Conservation (phyloP, 2,329 filamentous ascomycete species). For the Thermothelomyces thermophilus region DNA sequence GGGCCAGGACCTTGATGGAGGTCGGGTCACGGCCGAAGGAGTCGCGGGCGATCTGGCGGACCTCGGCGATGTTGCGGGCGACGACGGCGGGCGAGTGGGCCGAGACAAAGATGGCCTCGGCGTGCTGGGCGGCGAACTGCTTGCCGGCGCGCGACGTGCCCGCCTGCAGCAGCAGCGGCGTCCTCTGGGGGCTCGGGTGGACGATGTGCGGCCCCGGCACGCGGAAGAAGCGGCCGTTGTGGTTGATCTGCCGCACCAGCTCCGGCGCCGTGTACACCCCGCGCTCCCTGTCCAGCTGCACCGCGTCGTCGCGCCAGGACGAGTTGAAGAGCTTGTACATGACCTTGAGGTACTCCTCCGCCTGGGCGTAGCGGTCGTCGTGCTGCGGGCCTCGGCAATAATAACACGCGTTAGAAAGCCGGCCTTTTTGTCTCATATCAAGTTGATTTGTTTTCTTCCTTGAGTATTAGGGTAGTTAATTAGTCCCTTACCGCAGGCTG, state of each 20-base stretch:
- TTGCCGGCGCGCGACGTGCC: neutral
- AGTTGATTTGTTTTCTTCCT: neutral
- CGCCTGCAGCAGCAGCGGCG: neutral
- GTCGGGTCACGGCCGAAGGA: neutral
- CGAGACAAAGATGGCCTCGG: conserved; percentile 4
- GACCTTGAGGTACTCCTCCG: neutral
- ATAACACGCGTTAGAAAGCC: too few species aligned
- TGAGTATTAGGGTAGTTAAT: neutral
- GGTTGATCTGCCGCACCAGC: conserved; percentile 1
- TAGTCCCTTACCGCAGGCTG: neutral
- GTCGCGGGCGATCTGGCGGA: neutral
- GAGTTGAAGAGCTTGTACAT: conserved; percentile 6
- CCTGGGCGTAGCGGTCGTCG: conserved; percentile 2
- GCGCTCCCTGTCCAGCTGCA: neutral
- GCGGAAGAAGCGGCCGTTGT: neutral
- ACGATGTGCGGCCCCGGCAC: conserved; percentile 3
- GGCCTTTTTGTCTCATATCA: too few species aligned
- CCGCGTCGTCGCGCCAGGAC: conserved; percentile 1
- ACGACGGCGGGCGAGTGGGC: neutral
- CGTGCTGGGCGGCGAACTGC: neutral
- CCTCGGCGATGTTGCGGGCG: conserved; percentile 1
- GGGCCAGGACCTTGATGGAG: neutral
- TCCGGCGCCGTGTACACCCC: neutral
- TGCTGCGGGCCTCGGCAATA: neutral
- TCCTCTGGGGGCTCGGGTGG: neutral